Conservation (phyloP, 2,329 filamentous ascomycete species). For the Colletotrichum sp. region DNA sequence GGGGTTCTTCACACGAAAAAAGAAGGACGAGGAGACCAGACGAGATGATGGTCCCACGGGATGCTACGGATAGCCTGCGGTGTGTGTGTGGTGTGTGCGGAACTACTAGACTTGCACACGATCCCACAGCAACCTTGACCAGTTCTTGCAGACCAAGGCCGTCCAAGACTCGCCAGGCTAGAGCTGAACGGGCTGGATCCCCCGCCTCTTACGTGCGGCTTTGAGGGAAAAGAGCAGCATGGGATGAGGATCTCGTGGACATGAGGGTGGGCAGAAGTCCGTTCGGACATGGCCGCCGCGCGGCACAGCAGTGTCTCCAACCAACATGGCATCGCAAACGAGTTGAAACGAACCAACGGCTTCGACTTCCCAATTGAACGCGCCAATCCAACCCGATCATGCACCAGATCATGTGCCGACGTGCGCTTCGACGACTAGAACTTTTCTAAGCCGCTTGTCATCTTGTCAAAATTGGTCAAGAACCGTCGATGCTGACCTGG, state of each 20-base stretch:
- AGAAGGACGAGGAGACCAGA: not conserved
- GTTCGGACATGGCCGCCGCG: not conserved
- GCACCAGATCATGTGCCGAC: slow-evolving; percentile 5
- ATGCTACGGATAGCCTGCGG: not conserved
- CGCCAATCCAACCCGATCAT: not conserved
- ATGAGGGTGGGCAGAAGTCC: not conserved
- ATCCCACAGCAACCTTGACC: not conserved
- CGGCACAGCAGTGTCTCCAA: not conserved
- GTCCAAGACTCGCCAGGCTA: not conserved
- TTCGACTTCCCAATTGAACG: not conserved
- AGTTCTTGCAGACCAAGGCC: not conserved
- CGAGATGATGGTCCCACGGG: not conserved
- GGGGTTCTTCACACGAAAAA: not conserved
- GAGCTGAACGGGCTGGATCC: not conserved
- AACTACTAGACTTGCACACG: not conserved
- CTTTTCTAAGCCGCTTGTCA: not conserved
- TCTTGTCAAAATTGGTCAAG: not conserved
- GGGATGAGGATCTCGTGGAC: not conserved
- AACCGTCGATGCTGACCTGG: not conserved
- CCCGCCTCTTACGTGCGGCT: not conserved
- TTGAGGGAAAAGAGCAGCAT: not conserved
- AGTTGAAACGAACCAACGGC: not conserved
- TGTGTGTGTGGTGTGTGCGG: not conserved
- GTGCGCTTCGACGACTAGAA: not conserved
- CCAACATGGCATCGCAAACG: not conserved